phyloP scores from a whole-genome alignment of 805 yeast genomes.

The Zygosaccharomyces kombuchaensis region DNA sequence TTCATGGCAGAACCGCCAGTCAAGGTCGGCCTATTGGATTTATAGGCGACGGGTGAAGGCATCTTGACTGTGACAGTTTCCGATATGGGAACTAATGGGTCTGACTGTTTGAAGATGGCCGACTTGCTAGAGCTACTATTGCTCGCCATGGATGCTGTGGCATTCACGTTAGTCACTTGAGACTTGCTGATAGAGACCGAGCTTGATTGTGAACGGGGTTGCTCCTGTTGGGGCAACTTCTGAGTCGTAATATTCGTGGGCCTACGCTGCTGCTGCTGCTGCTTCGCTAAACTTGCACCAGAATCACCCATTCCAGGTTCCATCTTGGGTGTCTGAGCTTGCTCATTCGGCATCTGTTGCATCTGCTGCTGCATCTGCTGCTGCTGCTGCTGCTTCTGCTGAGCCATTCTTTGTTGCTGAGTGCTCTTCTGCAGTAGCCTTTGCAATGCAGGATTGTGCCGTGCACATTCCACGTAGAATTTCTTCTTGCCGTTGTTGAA shows the following conservation, averaged over 20 bases:
- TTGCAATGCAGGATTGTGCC: constrained; percentile 32
- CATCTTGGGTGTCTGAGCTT: constrained; percentile 15
- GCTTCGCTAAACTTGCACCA: constrained; percentile 10
- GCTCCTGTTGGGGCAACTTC: constrained; percentile 17
- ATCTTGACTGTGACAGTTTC: constrained; percentile 60
- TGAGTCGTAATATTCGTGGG: constrained; percentile 14
- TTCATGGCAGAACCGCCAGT: constrained; percentile 78
- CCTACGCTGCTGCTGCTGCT: constrained; percentile 14
- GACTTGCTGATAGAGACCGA: constrained; percentile 24
- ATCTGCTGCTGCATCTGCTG: constrained; percentile 25
- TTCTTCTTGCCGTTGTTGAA: constrained; percentile 30
- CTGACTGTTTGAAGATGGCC: constrained; percentile 39
- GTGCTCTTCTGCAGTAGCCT: constrained; percentile 28
- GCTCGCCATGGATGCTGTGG: constrained; percentile 43
- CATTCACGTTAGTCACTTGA: constrained; percentile 46
- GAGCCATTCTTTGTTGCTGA: constrained; percentile 24
- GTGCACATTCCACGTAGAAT: constrained; percentile 35
- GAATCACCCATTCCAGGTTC: constrained; percentile 5
- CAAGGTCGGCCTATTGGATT: constrained; percentile 73
- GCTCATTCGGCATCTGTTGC: constrained; percentile 23
- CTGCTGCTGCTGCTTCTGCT: constrained; percentile 17
- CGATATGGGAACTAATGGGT: constrained; percentile 69
- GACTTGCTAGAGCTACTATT: constrained; percentile 23
- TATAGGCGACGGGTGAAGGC: constrained; percentile 60
- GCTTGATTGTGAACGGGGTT: constrained; percentile 16